Evolutionary conservation across 495 filamentous ascomycete species (phyloP).

Genomic region (Penicillium lagena): DNA sequence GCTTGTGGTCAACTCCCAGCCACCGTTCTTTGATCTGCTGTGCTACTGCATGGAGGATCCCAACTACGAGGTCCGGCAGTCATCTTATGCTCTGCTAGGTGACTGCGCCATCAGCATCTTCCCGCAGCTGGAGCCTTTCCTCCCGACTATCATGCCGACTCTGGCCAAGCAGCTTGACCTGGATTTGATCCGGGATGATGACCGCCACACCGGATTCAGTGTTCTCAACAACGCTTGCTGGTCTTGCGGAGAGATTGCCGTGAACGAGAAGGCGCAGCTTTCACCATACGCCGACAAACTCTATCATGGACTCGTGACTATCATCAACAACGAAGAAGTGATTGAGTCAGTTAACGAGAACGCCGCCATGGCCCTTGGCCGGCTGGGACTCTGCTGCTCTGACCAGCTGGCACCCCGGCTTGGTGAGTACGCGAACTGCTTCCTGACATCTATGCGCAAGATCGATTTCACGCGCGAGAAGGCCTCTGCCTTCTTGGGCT

Average conservation of each 20-base stretch:
- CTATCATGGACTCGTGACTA: constrained; percentile 65
- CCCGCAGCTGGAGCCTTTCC: constrained; percentile 66
- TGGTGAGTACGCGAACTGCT: constrained; percentile 70
- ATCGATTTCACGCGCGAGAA: constrained; percentile 92
- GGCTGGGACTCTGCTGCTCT: constrained; percentile 77
- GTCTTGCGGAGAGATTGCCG: constrained; percentile 90
- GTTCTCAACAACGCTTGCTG: constrained; percentile 98
- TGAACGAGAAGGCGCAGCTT: constrained; percentile 77
- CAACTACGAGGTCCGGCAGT: constrained; percentile 91
- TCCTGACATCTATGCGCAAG: constrained; percentile 73
- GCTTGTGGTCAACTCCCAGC: constrained; percentile 67
- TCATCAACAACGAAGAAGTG: constrained; percentile 75
- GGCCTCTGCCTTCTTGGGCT: constrained; percentile 85
- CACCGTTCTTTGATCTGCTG: constrained; percentile 83
- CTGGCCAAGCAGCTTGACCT: constrained; percentile 85
- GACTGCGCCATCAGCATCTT: constrained; percentile 97
- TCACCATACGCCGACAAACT: constrained; percentile 70
- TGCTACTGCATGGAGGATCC: constrained; percentile 89
- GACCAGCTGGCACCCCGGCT: constrained; percentile 75
- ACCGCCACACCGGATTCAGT: constrained; percentile 70
- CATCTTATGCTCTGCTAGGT: constrained; percentile 89
- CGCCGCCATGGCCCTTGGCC: constrained; percentile 86
- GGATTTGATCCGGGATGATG: constrained; percentile 64
- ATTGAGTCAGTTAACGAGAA: constrained; percentile 93
- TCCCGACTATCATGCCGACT: constrained; percentile 67